Percentiles rank a stretch among this genome's conserved stretches.
Conservation (phyloP, 1,284 basidiomycete species). For the Paramarasmius palmivorus region DNA sequence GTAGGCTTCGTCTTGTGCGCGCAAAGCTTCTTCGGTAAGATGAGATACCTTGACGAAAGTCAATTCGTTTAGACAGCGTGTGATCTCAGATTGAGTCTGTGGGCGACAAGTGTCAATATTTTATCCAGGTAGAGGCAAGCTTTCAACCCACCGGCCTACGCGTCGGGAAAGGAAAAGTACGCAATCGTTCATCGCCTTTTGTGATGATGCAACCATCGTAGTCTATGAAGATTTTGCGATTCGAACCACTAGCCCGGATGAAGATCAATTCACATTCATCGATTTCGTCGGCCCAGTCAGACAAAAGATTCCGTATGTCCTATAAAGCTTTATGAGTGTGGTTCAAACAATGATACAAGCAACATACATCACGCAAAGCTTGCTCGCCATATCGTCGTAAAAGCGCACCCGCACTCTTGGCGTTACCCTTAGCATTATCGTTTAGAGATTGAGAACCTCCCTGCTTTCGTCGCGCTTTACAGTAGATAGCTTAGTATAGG, state of each 20-base stretch:
- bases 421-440: conserved; percentile 90
- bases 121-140: not conserved
- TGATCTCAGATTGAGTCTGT: conserved; percentile 89
- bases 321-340: conserved; percentile 28
- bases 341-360: conserved; percentile 5
- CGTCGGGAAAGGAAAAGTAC: conserved; percentile 93
- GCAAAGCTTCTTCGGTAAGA: conserved; percentile 83
- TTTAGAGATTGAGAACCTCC: conserved; percentile 94
- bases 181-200: conserved; percentile 74
- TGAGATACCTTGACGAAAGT: conserved; percentile 85
- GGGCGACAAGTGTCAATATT: conserved; percentile 4
- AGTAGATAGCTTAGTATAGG: no score
- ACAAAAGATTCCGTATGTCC: conserved; percentile 84
- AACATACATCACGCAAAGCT: conserved; percentile 81
- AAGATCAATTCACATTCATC: conserved; percentile 83
- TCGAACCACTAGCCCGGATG: conserved; percentile 84
- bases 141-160: conserved; percentile 74
- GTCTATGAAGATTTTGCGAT: conserved; percentile 86
- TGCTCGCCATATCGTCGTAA: conserved; percentile 95
- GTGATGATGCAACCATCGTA: conserved; percentile 62
- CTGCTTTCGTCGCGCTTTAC: conserved; percentile 92
- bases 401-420: conserved; percentile 93
- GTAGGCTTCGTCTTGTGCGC: conserved; percentile 84
- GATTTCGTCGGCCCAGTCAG: conserved; percentile 86
- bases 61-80: conserved; percentile 87